Percentiles rank a stretch among this genome's conserved stretches.
These are phyloP conservation scores for Iris pallida DNA, from an alignment of 116 monocot species.

Conservation along the genomic window DNA sequence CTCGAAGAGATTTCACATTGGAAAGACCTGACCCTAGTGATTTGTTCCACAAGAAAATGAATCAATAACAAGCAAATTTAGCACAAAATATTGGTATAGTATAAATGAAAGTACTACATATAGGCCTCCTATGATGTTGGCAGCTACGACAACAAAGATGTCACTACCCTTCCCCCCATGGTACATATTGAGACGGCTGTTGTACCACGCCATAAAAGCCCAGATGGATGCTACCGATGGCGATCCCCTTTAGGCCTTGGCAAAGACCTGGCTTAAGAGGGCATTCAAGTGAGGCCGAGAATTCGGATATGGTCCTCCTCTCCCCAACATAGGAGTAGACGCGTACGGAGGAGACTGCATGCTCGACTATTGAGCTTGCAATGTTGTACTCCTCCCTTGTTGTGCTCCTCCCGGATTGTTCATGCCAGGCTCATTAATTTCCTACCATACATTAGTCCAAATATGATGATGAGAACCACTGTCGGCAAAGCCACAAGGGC, in stretches of 20 bases:
- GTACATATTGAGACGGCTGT: slow-evolving; percentile 75
- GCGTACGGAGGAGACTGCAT: slow-evolving; percentile 64
- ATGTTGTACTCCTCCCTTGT: too few species aligned
- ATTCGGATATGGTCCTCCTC: slow-evolving; percentile 41
- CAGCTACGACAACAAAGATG: slow-evolving; percentile 49
- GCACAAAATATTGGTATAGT: slow-evolving; percentile 37
- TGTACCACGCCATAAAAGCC: slow-evolving; percentile 76
- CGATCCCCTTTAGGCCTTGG: slow-evolving; percentile 76
- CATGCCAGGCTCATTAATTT: slow-evolving; percentile 46
- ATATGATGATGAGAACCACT: slow-evolving; percentile 60
- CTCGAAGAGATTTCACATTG: slow-evolving; percentile 38
- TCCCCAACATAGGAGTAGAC: slow-evolving; percentile 76
- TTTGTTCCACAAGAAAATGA: slow-evolving; percentile 8
- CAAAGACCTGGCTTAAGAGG: slow-evolving; percentile 47
- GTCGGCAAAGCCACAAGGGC: slow-evolving; percentile 51
- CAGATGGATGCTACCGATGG: slow-evolving; percentile 83
- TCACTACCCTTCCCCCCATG: slow-evolving; percentile 57
- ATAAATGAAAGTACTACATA: slow-evolving; percentile 53
- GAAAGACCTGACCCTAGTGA: slow-evolving; percentile 36
- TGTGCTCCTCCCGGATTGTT: slow-evolving; percentile 49
- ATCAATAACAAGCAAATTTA: slow-evolving; percentile 30
- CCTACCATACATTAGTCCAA: slow-evolving; percentile 66
- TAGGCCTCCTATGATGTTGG: slow-evolving; percentile 59
- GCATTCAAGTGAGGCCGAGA: slow-evolving; percentile 57
- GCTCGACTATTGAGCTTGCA: slow-evolving; percentile 47